Evolutionary conservation across 305 asterid genomes (phyloP), one percentile per base, ranked within the genome.

Genomic region (Fraxinus sp.): DNA sequence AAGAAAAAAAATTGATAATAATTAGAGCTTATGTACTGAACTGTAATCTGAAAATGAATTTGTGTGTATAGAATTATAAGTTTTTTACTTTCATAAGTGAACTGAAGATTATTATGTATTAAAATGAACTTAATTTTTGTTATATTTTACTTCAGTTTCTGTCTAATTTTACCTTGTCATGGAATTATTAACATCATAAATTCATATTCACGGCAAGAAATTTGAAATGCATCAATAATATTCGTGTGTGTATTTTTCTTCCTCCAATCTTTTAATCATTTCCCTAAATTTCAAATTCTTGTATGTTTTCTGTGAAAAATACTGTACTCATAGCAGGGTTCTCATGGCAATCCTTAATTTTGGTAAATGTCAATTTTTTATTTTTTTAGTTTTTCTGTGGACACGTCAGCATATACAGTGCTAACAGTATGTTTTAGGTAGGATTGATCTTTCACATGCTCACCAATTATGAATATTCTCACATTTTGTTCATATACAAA

Each of bases 341-440:
- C 33, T 30, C 33, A 30, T 30, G 33, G 33, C 2, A 30, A 30
- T 28, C 13, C 28, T 78, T 41, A 76, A 75, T 76, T 81, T 80
- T 36, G 85, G 84, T 83, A 80, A 76, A 81, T 84, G 87, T 87
- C 88, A 70, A 79, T 83, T 84, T 77, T 33, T 81, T 81, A 4
- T 35, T 35, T 35, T 35, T 35, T 33, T 4, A 57, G 81, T 82
- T 64, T 55, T 80, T 14, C 1, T 77, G 28, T 80, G 77, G 78
- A 79, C 74, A 14, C 62, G 22, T 78, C 78, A 77, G 9, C 80
- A 76, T 14, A 18, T n/a, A 26, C 37, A 55, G 26, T 20, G 20
- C 4, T 74, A 37, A 87, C 79, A 76, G 74, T 84, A 62, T 77
- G 32, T 55, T 62, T 87, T 82, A 78, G 84, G 85, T 82, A 24